Evolutionary conservation across 2,329 filamentous ascomycete genomes (phyloP), one percentile per base, ranked within the genome.

Genomic region (Ophiostoma triangulosporum): DNA sequence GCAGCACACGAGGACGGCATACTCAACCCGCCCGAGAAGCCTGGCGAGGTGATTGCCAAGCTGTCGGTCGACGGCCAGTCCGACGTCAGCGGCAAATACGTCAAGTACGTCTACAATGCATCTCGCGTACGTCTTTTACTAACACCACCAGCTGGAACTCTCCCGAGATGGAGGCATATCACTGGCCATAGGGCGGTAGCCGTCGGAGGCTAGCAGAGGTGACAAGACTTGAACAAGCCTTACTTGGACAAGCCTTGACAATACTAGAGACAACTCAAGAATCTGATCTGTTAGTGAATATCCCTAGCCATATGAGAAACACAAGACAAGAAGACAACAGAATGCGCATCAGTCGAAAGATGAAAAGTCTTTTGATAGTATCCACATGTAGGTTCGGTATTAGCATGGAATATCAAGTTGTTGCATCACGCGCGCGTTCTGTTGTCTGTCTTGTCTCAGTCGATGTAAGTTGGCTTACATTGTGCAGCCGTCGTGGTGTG

Each of bases 1-100:
- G 72, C 78, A 1, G 75, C 86, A 15, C 84, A 89, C 64, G 76
- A 81, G 59, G 74, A 77, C 6, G 89, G 89, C 14, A 77, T 77
- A 50, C 69, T 97, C 50, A 71, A 96, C 58, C 81, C 77, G 67
- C 88, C 90, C 0, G 88, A 95, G 62, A 84, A 89, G 68, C 87
- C 91, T 0, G 91, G 88, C 0, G 72, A 83, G 66, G 88, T 96
- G 12, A 91, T 97, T 68, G 90, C 89, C 3, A 84, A 79, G 62
- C 72, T 97, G 57, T 83, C 82, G 0, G 66, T 87, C 15, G 72
- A 76, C 48, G 86, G 81, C 6, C 73, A 77, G 3, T 77, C 70
- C 53, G 77, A 81, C 17, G 68, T 96, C 59, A 90, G 77, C 62
- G 93, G 93, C 27, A 81, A 81, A 62, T 89, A 86, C 64, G 69